phyloP scores from a whole-genome alignment of 2,329 filamentous ascomycete species.

The Thelonectria olida region DNA sequence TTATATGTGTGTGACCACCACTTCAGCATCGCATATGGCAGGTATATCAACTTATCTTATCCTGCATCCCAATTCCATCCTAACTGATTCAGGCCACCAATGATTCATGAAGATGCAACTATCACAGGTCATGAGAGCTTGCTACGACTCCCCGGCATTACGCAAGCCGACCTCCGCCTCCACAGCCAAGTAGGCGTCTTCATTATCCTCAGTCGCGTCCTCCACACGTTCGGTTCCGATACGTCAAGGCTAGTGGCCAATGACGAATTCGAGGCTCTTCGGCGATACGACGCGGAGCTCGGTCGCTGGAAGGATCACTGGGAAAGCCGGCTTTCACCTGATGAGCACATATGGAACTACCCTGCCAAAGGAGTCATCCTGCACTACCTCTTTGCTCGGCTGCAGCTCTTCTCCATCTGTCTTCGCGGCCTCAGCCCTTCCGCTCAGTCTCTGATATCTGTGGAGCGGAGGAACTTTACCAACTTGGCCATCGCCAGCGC shows the following conservation, averaged over 20 bases:
- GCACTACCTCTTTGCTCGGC: slow-evolving; percentile 60
- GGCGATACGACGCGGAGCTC: slow-evolving; percentile 43
- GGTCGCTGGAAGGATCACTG: slow-evolving; percentile 49
- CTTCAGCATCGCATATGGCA: slow-evolving; percentile 68
- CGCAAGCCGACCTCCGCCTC: slow-evolving; percentile 63
- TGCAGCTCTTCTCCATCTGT: slow-evolving; percentile 60
- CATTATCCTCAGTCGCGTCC: slow-evolving; percentile 67
- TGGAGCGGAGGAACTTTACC: slow-evolving; percentile 55
- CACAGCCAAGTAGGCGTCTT: slow-evolving; percentile 69
- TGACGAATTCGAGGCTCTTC: slow-evolving; percentile 45
- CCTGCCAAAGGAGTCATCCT: slow-evolving; percentile 59
- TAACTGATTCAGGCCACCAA: too few species aligned
- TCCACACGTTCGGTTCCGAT: slow-evolving; percentile 66
- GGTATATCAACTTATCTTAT: too few species aligned
- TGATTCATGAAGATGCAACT: slow-evolving; percentile 65
- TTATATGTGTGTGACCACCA: slow-evolving; percentile 74
- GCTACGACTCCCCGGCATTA: slow-evolving; percentile 58
- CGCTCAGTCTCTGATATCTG: slow-evolving; percentile 52
- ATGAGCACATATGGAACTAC: slow-evolving; percentile 57
- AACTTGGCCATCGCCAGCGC: slow-evolving; percentile 50
- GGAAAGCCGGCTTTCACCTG: slow-evolving; percentile 50
- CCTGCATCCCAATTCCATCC: too few species aligned
- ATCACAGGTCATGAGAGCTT: slow-evolving; percentile 67
- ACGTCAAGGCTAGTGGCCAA: slow-evolving; percentile 48
- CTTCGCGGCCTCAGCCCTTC: slow-evolving; percentile 46